These are phyloP conservation scores for Diaporthe destruens DNA, from an alignment of 2,329 filamentous ascomycete species.

Conservation along the genomic window DNA sequence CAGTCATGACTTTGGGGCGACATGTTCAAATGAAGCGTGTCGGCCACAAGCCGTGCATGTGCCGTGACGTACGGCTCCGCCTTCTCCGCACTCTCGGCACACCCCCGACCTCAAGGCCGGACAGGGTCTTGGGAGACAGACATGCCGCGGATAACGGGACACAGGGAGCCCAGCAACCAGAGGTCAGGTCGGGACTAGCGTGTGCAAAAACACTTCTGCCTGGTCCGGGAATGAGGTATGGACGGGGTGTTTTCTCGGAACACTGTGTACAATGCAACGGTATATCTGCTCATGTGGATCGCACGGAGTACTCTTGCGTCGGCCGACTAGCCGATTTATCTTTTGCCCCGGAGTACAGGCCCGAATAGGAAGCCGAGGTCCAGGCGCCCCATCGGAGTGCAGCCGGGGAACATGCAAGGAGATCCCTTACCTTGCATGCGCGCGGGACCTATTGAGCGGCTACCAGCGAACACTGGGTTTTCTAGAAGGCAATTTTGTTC, in stretches of 20 bases:
- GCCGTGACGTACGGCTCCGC: constrained; percentile 36
- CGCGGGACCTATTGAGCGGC: neutral
- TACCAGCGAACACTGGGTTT: constrained; percentile 17
- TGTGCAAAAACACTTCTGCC: constrained; percentile 29
- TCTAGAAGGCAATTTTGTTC: constrained; percentile 33
- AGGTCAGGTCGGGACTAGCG: constrained; percentile 22
- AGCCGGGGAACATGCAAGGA: constrained; percentile 39
- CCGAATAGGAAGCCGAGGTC: constrained; percentile 36
- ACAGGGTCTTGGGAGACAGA: constrained; percentile 6
- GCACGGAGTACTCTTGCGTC: constrained; percentile 33
- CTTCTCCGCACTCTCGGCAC: constrained; percentile 33
- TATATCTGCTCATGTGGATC: constrained; percentile 26
- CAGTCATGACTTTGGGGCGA: constrained; percentile 3
- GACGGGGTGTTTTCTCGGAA: neutral
- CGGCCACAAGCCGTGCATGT: constrained; percentile 37
- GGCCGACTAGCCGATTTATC: constrained; percentile 33
- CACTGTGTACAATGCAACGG: constrained; percentile 24
- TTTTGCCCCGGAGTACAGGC: constrained; percentile 35
- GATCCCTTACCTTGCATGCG: constrained; percentile 33
- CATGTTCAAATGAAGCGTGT: neutral
- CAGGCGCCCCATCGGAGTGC: constrained; percentile 34
- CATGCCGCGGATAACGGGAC: constrained; percentile 10
- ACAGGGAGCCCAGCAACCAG: constrained; percentile 13
- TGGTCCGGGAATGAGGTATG: constrained; percentile 27
- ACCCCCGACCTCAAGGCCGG: constrained; percentile 29